Evolutionary conservation across 495 filamentous ascomycete species (phyloP), one percentile per base, ranked within the genome.

Genomic region (Aspergillus carlsbadensis): DNA sequence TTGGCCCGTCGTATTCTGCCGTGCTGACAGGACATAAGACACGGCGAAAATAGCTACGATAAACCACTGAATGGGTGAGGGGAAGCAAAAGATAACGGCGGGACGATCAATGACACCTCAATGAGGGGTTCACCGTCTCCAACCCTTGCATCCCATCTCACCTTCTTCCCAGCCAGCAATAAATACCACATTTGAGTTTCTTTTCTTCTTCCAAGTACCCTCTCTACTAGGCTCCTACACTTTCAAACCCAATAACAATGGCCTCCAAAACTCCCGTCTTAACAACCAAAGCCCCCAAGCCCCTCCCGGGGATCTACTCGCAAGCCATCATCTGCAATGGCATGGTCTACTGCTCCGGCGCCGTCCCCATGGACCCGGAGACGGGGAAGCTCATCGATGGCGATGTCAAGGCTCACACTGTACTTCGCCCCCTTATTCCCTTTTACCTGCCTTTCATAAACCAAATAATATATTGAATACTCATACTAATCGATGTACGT

Each of bases 281-380:
- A 22, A 83, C 80, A 39, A 63, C 69, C 33, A 78, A 83, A 51
- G 76, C 81, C 15, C 81, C 80, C 46, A 69, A 71, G 63, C 81
- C 81, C n/a, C 64, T 81, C 40, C 79, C 79, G 0, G 61, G 63
- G 2, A 78, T 79, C 56, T 78, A 82, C 61, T 79, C 77, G 20
- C 81, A 85, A 59, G 81, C 76, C 20, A 78, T 85, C 57, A 74
- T 80, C 58, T 75, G 76, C 67, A 76, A 80, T 47, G 82, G 81
- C 36, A 72, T 84, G 53, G 78, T 86, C 31, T 84, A 83, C 58
- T 83, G 80, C 70, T 83, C 80, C 0, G 81, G 80, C 11, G 73
- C 63, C 1, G 62, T 84, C 22, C 70, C 72, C 14, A 70, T 79
- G 62, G 78, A 81, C 53, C 69, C 77, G 0, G 63, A 57, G 8